A percentile compares a stretch with the other conserved stretches of the same genome.
These are phyloP conservation scores for Hamigera avellanea DNA, from an alignment of 495 filamentous ascomycete species.

Conservation along the genomic window DNA sequence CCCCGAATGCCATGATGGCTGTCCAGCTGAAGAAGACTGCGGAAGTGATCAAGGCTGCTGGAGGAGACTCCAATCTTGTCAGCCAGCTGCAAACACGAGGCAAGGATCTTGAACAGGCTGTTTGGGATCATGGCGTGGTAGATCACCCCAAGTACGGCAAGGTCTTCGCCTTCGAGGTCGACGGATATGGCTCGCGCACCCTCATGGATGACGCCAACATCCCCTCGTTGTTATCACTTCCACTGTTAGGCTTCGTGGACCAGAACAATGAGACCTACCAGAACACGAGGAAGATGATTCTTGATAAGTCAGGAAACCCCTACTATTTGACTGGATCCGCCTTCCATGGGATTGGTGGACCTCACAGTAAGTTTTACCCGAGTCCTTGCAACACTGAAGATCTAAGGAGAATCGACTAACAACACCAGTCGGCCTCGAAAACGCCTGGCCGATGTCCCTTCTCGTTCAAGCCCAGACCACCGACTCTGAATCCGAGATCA, in stretches of 20 bases:
- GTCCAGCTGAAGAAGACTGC: constrained; percentile 76
- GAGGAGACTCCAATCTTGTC: constrained; percentile 36
- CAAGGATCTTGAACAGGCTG: constrained; percentile 56
- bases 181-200: constrained; percentile 83
- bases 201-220: constrained; percentile 98
- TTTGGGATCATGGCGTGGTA: constrained; percentile 89
- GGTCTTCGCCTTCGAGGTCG: constrained; percentile 94
- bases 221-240: constrained; percentile 78
- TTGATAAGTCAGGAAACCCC: constrained; percentile 68
- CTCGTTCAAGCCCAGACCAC: constrained; percentile 85
- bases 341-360: constrained; percentile 84
- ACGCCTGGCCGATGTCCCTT: constrained; percentile 97
- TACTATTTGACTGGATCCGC: constrained; percentile 74
- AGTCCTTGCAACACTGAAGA: constrained; percentile 33
- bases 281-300: constrained; percentile 88
- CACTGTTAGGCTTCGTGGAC: constrained; percentile 73
- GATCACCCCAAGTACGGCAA: constrained; percentile 68
- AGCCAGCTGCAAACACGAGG: constrained; percentile 51
- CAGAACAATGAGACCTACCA: constrained; percentile 58
- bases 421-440: constrained; percentile 53
- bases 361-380: constrained; percentile 35
- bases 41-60: constrained; percentile 48
- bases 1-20: constrained; percentile 91
- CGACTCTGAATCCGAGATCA: constrained; percentile 78
- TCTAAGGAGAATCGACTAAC: neutral